Conservation (phyloP, 2,329 filamentous ascomycete species). For the Tolypocladium tundrense region DNA sequence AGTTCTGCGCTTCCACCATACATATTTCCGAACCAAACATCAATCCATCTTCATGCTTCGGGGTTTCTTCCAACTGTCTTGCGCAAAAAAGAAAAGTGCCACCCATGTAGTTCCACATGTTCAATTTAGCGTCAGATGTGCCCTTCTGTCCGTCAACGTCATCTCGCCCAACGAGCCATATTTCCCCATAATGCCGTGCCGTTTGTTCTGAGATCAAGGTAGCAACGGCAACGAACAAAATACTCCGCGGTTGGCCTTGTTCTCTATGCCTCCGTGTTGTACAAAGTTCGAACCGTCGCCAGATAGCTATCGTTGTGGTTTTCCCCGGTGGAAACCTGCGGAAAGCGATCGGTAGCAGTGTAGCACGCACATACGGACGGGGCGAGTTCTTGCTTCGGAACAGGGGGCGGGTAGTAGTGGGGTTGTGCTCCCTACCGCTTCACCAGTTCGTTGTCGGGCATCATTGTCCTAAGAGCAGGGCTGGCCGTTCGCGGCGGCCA, state of each 20-base stretch:
- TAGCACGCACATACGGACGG: too few relatives aligned
- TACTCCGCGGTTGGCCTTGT: background rate
- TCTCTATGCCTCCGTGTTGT: background rate
- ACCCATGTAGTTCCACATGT: background rate
- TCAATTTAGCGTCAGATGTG: background rate
- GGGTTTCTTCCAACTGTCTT: background rate
- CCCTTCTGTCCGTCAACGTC: background rate
- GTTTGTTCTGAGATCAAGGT: too few relatives aligned
- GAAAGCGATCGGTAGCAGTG: background rate
- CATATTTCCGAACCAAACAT: background rate
- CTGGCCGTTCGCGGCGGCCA: slow-evolving; percentile 12
- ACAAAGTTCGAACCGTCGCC: too few relatives aligned
- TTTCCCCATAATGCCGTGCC: background rate
- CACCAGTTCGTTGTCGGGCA: background rate
- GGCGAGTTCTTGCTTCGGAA: background rate
- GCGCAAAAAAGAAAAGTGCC: background rate
- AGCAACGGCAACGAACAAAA: background rate
- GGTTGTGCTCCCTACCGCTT: background rate
- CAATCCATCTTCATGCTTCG: background rate
- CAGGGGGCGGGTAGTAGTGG: background rate
- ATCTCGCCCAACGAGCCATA: background rate
- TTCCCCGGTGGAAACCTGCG: background rate
- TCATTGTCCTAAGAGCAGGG: slow-evolving; percentile 10
- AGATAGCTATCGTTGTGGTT: background rate
- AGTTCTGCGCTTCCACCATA: background rate